Percentiles rank a stretch among this genome's conserved stretches.
These are phyloP conservation scores for Nissolia schottii DNA, from an alignment of 306 rosid species.

Conservation along the genomic window DNA sequence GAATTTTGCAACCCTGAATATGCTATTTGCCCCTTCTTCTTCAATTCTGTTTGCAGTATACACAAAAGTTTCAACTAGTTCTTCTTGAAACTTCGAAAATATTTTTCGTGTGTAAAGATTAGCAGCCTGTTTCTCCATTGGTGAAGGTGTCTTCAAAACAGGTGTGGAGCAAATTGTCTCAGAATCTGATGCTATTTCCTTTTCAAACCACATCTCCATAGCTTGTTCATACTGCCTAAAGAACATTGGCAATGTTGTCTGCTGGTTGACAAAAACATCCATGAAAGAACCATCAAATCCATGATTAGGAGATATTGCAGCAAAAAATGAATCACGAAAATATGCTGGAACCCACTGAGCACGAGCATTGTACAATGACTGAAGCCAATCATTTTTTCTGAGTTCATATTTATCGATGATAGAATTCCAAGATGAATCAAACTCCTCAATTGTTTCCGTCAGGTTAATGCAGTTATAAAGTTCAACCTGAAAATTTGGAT, in stretches of 20 bases:
- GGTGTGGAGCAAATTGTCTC: conserved; percentile 80
- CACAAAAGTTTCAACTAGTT: conserved; percentile 93
- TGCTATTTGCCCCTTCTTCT: conserved; percentile 73
- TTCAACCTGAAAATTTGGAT: conserved; percentile 81
- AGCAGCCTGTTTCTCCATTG: conserved; percentile 98
- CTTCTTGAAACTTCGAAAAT: conserved; percentile 88
- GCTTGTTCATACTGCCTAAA: conserved; percentile 94
- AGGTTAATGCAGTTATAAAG: conserved; percentile 85
- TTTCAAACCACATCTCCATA: conserved; percentile 73
- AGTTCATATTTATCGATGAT: conserved; percentile 78
- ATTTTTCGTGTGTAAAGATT: conserved; percentile 74
- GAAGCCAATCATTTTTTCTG: conserved; percentile 78
- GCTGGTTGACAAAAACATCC: conserved; percentile 83
- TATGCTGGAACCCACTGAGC: conserved; percentile 88
- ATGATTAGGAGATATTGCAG: conserved; percentile 60
- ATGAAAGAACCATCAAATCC: conserved; percentile 70
- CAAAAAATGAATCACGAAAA: conserved; percentile 81
- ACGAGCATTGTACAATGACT: conserved; percentile 63
- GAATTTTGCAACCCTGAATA: conserved; percentile 92
- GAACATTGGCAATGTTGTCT: conserved; percentile 86
- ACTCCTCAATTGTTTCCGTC: conserved; percentile 89
- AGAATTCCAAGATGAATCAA: conserved; percentile 78
- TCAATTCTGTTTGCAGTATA: conserved; percentile 94
- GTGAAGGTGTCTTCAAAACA: conserved; percentile 87
- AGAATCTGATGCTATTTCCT: conserved; percentile 78